Conservation (phyloP, 176 grass and related monocot species). For the Lolium perenne region DNA sequence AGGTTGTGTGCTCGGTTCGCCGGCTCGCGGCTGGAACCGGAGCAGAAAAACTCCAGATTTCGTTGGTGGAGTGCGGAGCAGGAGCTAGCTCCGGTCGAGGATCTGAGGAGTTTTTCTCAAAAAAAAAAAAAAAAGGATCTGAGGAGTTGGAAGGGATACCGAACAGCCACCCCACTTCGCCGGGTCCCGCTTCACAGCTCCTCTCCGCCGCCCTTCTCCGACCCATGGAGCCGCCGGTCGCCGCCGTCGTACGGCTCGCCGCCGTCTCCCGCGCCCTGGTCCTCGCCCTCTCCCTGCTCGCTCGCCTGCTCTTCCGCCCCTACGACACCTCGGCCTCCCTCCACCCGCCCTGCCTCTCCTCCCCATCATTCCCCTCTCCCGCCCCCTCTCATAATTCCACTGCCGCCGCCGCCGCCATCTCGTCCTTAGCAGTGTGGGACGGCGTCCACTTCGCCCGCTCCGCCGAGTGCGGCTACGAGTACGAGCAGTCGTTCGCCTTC, state of each 20-base stretch:
- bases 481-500: conserved; percentile 92
- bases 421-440: conserved; percentile 83
- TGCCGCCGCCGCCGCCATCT: conserved; percentile 43
- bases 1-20: too few species aligned
- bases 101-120: too few species aligned
- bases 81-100: too few species aligned
- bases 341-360: conserved; percentile 66
- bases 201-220: not conserved
- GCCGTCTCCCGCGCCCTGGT: conserved; percentile 61
- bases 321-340: conserved; percentile 92
- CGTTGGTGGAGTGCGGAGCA: too few species aligned
- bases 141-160: too few species aligned
- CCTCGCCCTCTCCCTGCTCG: conserved; percentile 58
- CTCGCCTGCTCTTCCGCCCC: conserved; percentile 73
- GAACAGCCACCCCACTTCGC: too few species aligned
- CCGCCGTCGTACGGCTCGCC: conserved; percentile 53
- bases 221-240: conserved; percentile 3
- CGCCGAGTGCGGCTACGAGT: conserved; percentile 96
- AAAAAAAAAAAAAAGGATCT: too few species aligned
- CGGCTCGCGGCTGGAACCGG: too few species aligned
- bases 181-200: not conserved
- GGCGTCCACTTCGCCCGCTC: conserved; percentile 80
- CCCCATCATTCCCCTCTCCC: conserved; percentile 2
- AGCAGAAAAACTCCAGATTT: too few species aligned
- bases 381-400: not conserved